A percentile compares a stretch with the other conserved stretches of the same genome.
phyloP scores from a whole-genome alignment of 192 early-diverging fungal genomes.

The Coemansia sp. region DNA sequence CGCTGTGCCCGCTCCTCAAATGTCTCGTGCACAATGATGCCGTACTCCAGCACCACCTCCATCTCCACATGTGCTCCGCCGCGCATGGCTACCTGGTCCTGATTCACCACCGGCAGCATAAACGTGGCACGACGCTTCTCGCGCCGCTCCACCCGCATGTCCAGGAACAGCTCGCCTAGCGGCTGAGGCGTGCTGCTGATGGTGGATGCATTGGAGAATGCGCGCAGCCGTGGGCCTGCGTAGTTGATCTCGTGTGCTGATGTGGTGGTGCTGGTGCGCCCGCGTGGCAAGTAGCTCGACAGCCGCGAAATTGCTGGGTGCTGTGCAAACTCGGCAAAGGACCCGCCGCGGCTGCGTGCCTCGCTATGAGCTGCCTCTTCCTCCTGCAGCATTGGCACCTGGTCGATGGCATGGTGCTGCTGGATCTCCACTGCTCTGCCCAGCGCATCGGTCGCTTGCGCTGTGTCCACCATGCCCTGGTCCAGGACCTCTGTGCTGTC shows the following conservation, averaged over 20 bases:
- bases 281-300: slow-evolving; percentile 41
- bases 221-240: slow-evolving; percentile 38
- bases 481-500: slow-evolving; percentile 14
- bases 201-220: slow-evolving; percentile 43
- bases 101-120: slow-evolving; percentile 44
- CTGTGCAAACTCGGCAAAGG: slow-evolving; percentile 17
- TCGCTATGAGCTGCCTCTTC: slow-evolving; percentile 1
- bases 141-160: slow-evolving; percentile 43
- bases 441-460: slow-evolving; percentile 26
- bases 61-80: slow-evolving; percentile 53
- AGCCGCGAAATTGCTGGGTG: slow-evolving; percentile 33
- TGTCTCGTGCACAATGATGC: slow-evolving; percentile 52
- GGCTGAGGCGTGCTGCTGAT: slow-evolving; percentile 41
- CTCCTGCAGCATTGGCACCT: neutral
- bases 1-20: slow-evolving; percentile 20
- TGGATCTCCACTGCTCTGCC: slow-evolving; percentile 37
- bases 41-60: slow-evolving; percentile 51
- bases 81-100: slow-evolving; percentile 50
- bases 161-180: slow-evolving; percentile 54
- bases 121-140: slow-evolving; percentile 48
- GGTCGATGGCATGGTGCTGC: slow-evolving; percentile 9
- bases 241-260: slow-evolving; percentile 43
- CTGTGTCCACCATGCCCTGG: slow-evolving; percentile 17
- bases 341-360: slow-evolving; percentile 1
- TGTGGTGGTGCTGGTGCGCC: slow-evolving; percentile 33